A percentile compares a stretch with the other conserved stretches of the same genome.
phyloP scores from a whole-genome alignment of 495 filamentous ascomycete species.

The Endocarpon pusillum region DNA sequence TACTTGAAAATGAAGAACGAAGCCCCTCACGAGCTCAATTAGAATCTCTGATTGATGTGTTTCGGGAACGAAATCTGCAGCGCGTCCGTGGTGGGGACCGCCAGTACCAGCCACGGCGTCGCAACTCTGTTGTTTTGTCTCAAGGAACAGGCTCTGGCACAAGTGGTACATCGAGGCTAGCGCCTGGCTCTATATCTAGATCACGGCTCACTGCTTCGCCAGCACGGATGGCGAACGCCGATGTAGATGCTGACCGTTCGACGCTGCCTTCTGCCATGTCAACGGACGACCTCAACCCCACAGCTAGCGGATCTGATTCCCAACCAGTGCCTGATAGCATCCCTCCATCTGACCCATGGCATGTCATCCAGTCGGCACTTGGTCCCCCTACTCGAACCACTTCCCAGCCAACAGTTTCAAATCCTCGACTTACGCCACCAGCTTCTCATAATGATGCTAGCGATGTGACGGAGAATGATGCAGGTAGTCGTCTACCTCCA shows the following conservation, averaged over 20 bases:
- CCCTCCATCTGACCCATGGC: too few relatives aligned
- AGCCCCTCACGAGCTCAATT: constrained; percentile 10
- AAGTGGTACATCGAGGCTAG: constrained; percentile 10
- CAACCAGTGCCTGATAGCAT: too few relatives aligned
- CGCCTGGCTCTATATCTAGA: constrained; percentile 20
- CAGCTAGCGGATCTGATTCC: too few relatives aligned
- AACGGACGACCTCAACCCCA: neutral
- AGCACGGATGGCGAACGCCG: constrained; percentile 11
- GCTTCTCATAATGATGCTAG: too few relatives aligned
- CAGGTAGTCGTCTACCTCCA: too few relatives aligned
- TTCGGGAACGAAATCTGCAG: constrained; percentile 17
- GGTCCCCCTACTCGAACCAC: too few relatives aligned
- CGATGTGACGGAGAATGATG: too few relatives aligned
- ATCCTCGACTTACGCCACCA: too few relatives aligned
- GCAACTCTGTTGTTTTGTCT: constrained; percentile 28
- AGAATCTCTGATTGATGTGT: constrained; percentile 3
- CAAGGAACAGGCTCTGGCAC: constrained; percentile 15
- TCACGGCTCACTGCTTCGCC: constrained; percentile 25
- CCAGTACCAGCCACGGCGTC: constrained; percentile 23
- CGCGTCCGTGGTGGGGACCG: constrained; percentile 14
- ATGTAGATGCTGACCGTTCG: neutral
- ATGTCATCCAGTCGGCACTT: too few relatives aligned
- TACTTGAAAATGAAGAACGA: constrained; percentile 12
- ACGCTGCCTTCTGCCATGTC: neutral
- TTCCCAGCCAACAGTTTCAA: too few relatives aligned